Percentiles rank a stretch among this genome's conserved stretches.
These are phyloP conservation scores for Saraca asoca DNA, from an alignment of 331 rosid genomes.

Conservation along the genomic window DNA sequence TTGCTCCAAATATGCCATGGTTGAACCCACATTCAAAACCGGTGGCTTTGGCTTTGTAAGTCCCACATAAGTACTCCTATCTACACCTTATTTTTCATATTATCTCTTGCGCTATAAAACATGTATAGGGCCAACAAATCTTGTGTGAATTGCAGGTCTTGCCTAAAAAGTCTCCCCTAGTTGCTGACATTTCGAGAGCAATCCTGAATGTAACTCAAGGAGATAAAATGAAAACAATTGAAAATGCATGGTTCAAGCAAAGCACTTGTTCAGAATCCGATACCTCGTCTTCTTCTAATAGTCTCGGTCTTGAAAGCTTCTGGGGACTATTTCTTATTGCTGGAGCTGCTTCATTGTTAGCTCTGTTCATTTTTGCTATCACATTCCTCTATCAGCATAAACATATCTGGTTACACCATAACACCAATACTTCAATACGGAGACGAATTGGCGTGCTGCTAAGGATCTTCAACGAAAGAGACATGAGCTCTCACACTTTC, in stretches of 20 bases:
- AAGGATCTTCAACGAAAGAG: constrained; percentile 36
- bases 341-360: constrained; percentile 35
- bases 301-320: constrained; percentile 58
- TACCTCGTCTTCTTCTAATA: constrained; percentile 35
- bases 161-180: constrained; percentile 56
- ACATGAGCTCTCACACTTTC: constrained; percentile 33
- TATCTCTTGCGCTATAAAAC: too few relatives aligned
- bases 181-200: constrained; percentile 59
- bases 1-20: constrained; percentile 54
- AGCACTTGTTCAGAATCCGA: constrained; percentile 34
- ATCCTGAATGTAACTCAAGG: constrained; percentile 61
- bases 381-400: constrained; percentile 42
- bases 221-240: constrained; percentile 45
- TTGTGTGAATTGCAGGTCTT: constrained; percentile 46
- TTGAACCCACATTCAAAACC: constrained; percentile 41
- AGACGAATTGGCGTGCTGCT: constrained; percentile 24
- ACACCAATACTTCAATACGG: constrained; percentile 31
- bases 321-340: constrained; percentile 64
- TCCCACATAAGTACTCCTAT: background rate
- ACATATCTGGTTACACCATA: constrained; percentile 15
- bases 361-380: constrained; percentile 37
- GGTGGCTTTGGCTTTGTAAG: constrained; percentile 63
- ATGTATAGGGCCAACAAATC: too few relatives aligned
- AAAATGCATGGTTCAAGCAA: constrained; percentile 43
- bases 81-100: too few relatives aligned